phyloP scores from a whole-genome alignment of 495 filamentous ascomycete genomes.

The Xylaria cubensis region DNA sequence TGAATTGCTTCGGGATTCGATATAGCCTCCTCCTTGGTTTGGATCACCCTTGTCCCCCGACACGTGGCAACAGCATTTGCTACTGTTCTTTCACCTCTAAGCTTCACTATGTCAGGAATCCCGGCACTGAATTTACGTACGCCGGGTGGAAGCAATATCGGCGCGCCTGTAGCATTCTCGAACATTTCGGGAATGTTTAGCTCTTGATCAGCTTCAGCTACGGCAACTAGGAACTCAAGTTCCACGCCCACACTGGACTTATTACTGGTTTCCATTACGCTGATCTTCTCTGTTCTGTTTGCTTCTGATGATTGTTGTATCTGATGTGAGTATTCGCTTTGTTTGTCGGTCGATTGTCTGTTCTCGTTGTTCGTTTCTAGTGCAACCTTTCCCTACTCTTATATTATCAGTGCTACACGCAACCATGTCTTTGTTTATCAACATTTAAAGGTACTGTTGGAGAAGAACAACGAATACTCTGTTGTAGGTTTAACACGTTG shows the following conservation, averaged over 20 bases:
- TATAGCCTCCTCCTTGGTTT: conserved; percentile 2
- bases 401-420: neutral
- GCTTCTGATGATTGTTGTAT: too few species aligned
- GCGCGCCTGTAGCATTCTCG: neutral
- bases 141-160: neutral
- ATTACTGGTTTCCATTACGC: conserved; percentile 7
- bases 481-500: neutral
- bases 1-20: neutral
- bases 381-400: neutral
- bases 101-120: too few species aligned
- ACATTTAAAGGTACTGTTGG: neutral
- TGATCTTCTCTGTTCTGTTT: neutral
- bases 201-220: neutral
- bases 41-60: neutral
- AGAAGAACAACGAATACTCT: neutral
- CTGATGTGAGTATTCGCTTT: neutral
- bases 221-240: conserved; percentile 29
- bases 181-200: neutral
- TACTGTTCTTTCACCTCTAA: neutral
- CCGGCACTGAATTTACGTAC: neutral
- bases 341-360: neutral
- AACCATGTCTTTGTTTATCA: neutral
- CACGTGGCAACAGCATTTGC: neutral
- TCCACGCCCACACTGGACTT: conserved; percentile 34
- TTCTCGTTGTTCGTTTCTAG: neutral